Percentiles rank a stretch among this genome's conserved stretches.
Evolutionary conservation across 2,329 filamentous ascomycete genomes (phyloP).

Genomic region (Penicillium expansum): DNA sequence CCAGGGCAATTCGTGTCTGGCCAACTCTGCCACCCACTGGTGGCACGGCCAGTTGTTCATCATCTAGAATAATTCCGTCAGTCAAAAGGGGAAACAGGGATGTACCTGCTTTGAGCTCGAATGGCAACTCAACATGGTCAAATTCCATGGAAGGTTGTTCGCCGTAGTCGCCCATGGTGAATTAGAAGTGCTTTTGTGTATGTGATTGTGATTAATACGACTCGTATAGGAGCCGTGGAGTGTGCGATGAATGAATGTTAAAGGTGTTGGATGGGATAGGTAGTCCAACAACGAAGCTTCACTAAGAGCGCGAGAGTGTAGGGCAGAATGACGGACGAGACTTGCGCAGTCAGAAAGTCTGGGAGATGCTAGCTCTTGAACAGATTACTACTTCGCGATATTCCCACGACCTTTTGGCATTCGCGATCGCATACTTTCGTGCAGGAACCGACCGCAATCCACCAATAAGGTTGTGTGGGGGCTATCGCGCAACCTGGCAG

Average conservation of each 20-base stretch:
- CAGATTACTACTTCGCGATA: not conserved
- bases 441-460: not conserved
- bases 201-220: not conserved
- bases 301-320: not conserved
- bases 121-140: not conserved
- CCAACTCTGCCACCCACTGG: not conserved
- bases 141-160: not conserved
- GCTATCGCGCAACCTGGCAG: not conserved
- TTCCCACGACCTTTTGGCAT: not conserved
- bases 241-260: not conserved
- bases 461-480: not conserved
- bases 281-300: not conserved
- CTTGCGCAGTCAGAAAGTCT: not conserved
- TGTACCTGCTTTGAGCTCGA: conserved; percentile 1
- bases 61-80: conserved; percentile 3
- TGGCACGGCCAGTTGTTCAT: not conserved
- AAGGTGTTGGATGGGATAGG: not conserved
- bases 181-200: not conserved
- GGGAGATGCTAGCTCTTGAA: not conserved
- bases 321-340: not conserved
- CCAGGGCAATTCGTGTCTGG: not conserved
- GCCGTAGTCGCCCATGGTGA: conserved; percentile 2
- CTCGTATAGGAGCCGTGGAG: not conserved
- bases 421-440: not conserved
- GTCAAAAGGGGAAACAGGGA: conserved; percentile 1